Conservation (phyloP, 1,139 yeast species). For the Saccharomyces pastorianus region DNA sequence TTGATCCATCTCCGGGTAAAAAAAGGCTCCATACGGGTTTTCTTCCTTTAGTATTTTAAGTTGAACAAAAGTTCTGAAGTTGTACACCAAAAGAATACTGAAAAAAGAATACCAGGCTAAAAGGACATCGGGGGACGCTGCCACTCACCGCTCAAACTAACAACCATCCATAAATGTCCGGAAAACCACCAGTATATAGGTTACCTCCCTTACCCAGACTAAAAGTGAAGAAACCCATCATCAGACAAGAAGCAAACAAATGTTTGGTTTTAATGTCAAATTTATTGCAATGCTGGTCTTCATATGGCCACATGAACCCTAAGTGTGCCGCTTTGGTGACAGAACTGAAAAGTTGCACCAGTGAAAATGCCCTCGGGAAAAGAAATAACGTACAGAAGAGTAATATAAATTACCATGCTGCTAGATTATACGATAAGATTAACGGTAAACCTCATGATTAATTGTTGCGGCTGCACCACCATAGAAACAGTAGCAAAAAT, state of each 20-base stretch:
- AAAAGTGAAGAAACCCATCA: constrained; percentile 58
- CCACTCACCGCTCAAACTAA: no score
- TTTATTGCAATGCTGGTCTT: constrained; percentile 90
- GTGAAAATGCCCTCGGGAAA: constrained; percentile 24
- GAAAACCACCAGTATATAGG: constrained; percentile 30
- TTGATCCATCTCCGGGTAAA: background rate
- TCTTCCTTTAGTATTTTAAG: background rate
- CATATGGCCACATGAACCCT: constrained; percentile 76
- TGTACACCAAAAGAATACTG: no score
- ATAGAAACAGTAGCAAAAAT: background rate
- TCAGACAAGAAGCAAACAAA: constrained; percentile 52
- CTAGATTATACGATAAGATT: constrained; percentile 70
- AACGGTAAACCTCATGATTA: constrained; percentile 69
- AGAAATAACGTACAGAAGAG: constrained; percentile 25
- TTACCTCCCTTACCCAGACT: constrained; percentile 74
- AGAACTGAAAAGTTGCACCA: constrained; percentile 44
- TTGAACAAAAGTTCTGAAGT: background rate
- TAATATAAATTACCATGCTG: constrained; percentile 69
- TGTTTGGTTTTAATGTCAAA: constrained; percentile 80
- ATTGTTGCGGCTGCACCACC: constrained; percentile 1
- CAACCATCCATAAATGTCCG: constrained; percentile 14
- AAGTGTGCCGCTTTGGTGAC: constrained; percentile 57
- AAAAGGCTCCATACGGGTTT: no score
- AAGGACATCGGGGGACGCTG: no score
- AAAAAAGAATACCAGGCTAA: background rate